phyloP scores from a whole-genome alignment of 1,139 yeast species.

The Blastobotrys apis region DNA sequence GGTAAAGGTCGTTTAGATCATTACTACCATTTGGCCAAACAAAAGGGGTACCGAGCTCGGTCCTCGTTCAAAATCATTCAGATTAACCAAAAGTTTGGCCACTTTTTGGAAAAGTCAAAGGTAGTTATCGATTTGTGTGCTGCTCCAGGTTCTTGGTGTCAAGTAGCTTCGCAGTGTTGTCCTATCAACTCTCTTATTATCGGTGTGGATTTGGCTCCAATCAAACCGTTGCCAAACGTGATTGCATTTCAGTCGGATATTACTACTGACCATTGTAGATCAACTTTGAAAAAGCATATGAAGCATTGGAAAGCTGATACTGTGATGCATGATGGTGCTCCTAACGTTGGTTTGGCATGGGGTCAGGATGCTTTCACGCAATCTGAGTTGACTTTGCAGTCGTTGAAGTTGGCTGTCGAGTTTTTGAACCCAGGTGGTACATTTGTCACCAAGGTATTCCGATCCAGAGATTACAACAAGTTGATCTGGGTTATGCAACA shows the following conservation, averaged over 20 bases:
- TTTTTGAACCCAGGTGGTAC: constrained; percentile 89
- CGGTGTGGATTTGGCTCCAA: constrained; percentile 97
- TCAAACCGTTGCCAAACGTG: constrained; percentile 88
- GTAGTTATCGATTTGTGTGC: constrained; percentile 98
- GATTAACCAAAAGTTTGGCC: constrained; percentile 94
- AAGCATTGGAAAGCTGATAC: constrained; percentile 99
- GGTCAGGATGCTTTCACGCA: constrained; percentile 98
- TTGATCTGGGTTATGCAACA: constrained; percentile 97
- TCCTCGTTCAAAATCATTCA: constrained; percentile 95
- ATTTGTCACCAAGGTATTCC: constrained; percentile 93
- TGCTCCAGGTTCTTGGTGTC: constrained; percentile 99
- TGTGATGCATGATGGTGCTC: constrained; percentile 99
- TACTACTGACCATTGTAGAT: constrained; percentile 96
- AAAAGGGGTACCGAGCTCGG: constrained; percentile 98
- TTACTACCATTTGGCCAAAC: constrained; percentile 93
- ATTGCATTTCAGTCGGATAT: constrained; percentile 95
- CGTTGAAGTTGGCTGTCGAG: constrained; percentile 92
- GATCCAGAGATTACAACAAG: constrained; percentile 96
- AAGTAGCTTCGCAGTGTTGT: constrained; percentile 90
- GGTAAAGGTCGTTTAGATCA: constrained; percentile 99
- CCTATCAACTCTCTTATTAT: constrained; percentile 89
- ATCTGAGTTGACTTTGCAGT: constrained; percentile 90
- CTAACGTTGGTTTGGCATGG: constrained; percentile 99
- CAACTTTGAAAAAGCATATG: constrained; percentile 89
- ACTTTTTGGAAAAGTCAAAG: constrained; percentile 90